Evolutionary conservation across 1,139 yeast genomes (phyloP).

Genomic region (Hansenula lynferdii): DNA sequence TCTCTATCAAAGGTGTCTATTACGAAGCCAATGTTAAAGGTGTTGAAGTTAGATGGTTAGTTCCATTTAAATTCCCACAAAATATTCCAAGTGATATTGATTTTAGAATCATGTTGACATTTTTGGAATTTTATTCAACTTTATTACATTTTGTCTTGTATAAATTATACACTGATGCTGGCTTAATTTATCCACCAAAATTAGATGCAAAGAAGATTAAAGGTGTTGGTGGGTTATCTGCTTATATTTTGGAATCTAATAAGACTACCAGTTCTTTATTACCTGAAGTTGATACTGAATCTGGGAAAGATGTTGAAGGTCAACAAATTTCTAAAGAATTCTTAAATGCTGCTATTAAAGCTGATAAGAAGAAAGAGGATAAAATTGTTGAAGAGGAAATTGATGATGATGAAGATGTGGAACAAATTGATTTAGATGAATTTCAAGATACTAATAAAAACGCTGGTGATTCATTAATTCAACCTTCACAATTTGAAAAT

Average conservation of each 20-base stretch:
- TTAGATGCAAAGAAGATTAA: constrained; percentile 74
- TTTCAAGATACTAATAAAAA: constrained; percentile 60
- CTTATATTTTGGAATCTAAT: constrained; percentile 67
- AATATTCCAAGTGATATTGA: constrained; percentile 92
- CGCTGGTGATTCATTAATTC: constrained; percentile 72
- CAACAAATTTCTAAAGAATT: constrained; percentile 20
- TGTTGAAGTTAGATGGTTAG: constrained; percentile 93
- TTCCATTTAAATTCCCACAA: constrained; percentile 95
- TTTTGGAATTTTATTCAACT: constrained; percentile 92
- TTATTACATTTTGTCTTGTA: constrained; percentile 80
- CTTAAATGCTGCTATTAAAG: constrained; percentile 33
- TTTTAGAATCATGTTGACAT: constrained; percentile 94
- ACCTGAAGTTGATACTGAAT: constrained; percentile 45
- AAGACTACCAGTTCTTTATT: constrained; percentile 37
- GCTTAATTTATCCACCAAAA: constrained; percentile 87
- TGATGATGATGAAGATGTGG: constrained; percentile 36
- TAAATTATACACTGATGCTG: constrained; percentile 81
- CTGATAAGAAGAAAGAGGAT: constrained; percentile 32
- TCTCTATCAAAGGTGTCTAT: constrained; percentile 95
- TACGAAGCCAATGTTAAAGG: constrained; percentile 89
- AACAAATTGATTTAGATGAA: constrained; percentile 56
- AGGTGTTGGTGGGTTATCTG: constrained; percentile 69
- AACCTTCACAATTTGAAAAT: constrained; percentile 63
- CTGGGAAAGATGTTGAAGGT: constrained; percentile 35
- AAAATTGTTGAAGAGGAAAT: constrained; percentile 34